Evolutionary conservation across 306 rosid genomes (phyloP).

Genomic region (Cucumis cinereus): DNA sequence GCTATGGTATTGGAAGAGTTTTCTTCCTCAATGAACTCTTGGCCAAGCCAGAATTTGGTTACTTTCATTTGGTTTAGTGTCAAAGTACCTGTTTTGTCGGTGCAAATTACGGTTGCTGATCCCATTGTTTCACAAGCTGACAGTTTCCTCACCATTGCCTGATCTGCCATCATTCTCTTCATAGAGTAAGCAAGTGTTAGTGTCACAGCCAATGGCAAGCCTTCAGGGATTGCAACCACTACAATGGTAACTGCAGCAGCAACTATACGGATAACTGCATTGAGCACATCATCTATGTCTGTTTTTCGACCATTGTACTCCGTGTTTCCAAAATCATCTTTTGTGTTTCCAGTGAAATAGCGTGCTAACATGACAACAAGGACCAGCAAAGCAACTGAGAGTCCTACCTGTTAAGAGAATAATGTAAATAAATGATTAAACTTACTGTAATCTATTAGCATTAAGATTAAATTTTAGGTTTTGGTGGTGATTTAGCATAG

Average conservation of each 20-base stretch:
- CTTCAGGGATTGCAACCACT: slow-evolving; percentile 93
- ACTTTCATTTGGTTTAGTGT: slow-evolving; percentile 73
- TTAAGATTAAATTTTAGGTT: not conserved
- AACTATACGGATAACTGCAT: slow-evolving; percentile 44
- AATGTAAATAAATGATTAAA: not conserved
- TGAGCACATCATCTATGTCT: slow-evolving; percentile 21
- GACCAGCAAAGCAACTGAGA: slow-evolving; percentile 69
- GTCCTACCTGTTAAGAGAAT: slow-evolving; percentile 28
- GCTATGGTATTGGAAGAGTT: slow-evolving; percentile 18
- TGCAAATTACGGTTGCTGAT: slow-evolving; percentile 79
- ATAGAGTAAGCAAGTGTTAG: slow-evolving; percentile 82
- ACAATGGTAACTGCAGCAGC: slow-evolving; percentile 73
- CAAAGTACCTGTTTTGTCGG: slow-evolving; percentile 78
- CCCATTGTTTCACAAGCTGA: slow-evolving; percentile 95
- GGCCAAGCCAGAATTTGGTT: slow-evolving; percentile 60
- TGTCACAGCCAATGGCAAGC: slow-evolving; percentile 79
- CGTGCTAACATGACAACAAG: slow-evolving; percentile 61
- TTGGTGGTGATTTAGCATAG: not conserved
- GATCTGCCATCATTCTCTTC: slow-evolving; percentile 91
- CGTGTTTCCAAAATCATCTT: slow-evolving; percentile 25
- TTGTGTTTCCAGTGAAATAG: slow-evolving; percentile 59
- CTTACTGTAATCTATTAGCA: not conserved
- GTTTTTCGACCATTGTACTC: slow-evolving; percentile 37
- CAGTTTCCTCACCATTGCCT: slow-evolving; percentile 87
- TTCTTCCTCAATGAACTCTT: slow-evolving; percentile 25